Evolutionary conservation across 2,329 filamentous ascomycete species (phyloP), one percentile per base, ranked within the genome.

Genomic region (Colletotrichum godetiae): DNA sequence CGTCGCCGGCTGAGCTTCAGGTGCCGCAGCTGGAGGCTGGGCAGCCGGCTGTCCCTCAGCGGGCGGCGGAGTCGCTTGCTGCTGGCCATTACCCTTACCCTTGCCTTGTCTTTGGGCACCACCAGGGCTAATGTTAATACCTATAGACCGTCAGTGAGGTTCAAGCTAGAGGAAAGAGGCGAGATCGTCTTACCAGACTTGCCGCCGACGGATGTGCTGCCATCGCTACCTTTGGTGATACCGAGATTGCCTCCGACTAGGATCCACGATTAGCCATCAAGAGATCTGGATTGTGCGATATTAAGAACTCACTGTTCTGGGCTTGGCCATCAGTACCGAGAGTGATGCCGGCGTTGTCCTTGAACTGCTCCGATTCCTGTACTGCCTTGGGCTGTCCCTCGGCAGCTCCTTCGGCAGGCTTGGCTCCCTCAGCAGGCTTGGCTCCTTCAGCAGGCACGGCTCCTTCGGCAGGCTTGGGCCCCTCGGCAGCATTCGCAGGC

Each of bases 181-280:
- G 27, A 29, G 37, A 42, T 29, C 37, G 37, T n/a, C 59, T 52
- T n/a, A 73, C 70, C 66, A 31, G 66, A 69, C n/a, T 73, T 73
- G 27, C 70, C 70, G 8, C 70, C 66, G 19, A 73, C 70, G 5
- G 70, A 73, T 13, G 70, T 73, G 27, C 70, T 73, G 10, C 70
- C 70, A 27, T 73, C 70, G 7, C 70, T 73, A 5, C 70, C 70
- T 19, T 73, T 73, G 13, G 66, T 73, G n/a, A 73, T 73, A 5
- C 70, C 70, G 1, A 73, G 55, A n/a, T 73, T 64, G 10, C 70
- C 70, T n/a, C 70, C 70, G 12, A 73, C 70, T 73, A 24, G 1
- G 1, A 19, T 15, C 5, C 4, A 33, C 15, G 11, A 22, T 68
- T 10, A 66, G 31, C 46, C 11, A 3, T 11, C 19, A 12, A 55